Evolutionary conservation across 2,329 filamentous ascomycete genomes (phyloP).

Genomic region (Teratosphaeria gauchensis): DNA sequence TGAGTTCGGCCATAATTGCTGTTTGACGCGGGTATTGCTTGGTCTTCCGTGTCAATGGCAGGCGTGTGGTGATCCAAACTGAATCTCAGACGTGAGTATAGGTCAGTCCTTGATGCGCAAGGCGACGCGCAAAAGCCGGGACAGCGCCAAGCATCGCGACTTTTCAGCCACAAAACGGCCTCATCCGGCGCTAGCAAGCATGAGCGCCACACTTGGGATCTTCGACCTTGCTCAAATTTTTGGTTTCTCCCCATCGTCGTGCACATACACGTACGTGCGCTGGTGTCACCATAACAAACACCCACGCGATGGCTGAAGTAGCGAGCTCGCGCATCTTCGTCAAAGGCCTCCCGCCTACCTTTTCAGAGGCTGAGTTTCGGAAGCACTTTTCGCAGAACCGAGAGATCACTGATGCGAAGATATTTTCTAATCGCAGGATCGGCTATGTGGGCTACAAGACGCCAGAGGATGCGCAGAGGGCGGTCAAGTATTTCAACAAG

Average conservation of each 20-base stretch:
- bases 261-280: slow-evolving; percentile 36
- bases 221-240: slow-evolving; percentile 5
- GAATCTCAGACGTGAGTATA: too few relatives aligned
- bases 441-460: slow-evolving; percentile 92
- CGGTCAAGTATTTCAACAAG: slow-evolving; percentile 91
- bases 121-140: neutral
- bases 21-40: neutral
- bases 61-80: neutral
- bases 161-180: neutral
- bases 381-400: slow-evolving; percentile 72
- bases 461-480: slow-evolving; percentile 66
- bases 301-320: slow-evolving; percentile 1
- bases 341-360: slow-evolving; percentile 68
- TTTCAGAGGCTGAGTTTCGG: slow-evolving; percentile 74
- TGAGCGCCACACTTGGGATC: neutral
- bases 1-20: slow-evolving; percentile 17
- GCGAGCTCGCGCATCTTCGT: slow-evolving; percentile 67
- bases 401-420: slow-evolving; percentile 81
- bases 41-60: neutral
- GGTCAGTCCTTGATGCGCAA: too few relatives aligned
- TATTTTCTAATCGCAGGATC: slow-evolving; percentile 81
- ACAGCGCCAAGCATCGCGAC: neutral
- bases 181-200: neutral
- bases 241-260: neutral
- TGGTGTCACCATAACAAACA: neutral